Base-by-base conservation (phyloP, 768 basidiomycete genomes). In the Amylocystis lapponica region DNA sequence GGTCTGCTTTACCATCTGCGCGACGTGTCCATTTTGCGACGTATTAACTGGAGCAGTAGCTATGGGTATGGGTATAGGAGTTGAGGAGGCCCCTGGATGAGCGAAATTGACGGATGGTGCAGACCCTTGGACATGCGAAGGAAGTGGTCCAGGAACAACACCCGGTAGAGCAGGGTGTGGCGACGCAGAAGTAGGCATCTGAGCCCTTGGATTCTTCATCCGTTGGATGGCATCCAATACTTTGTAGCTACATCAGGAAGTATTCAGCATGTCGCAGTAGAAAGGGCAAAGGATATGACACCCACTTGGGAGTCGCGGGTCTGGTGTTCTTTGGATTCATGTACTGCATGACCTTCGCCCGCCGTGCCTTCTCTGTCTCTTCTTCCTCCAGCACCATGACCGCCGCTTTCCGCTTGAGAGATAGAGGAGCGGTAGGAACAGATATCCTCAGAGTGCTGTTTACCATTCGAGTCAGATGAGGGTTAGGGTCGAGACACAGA, bases 401-500 rank as follows among this genome's bases (percentile, higher is more conserved):
- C 5, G 75, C 69, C 27, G 82, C 81, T 59, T 90, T 91, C 16
- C 87, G 75, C 49, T 90, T 91, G 47, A 89, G 66, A 1, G 89
- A 82, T 14, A 72, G 65, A 2, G 86, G 85, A 13, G 79, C 72
- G n/a, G 79, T 74, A 0, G 86, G 84, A 0, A 80, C 79, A 1
- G 88, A 83, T 0, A 83, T 80, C 42, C 85, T 70, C 32, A 85
- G 65, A 5, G 86, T 73, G 50, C 79, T 78, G 58, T 92, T 92
- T 9, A 76, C 86, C 17, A 88, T 75, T 31, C 87, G 78, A 17
- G 81, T 74, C 27, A 91, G 71, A 56, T 83, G 82, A 2, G 83
- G 79, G 54, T 91, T 78, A 3, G 89, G 88, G 50, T 86, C 79
- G 22, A 92, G 73, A 57, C 87, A 91, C 34, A 92, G 67, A 5